Conservation (phyloP, 805 yeast species). For the Torulaspora gathmanii region DNA sequence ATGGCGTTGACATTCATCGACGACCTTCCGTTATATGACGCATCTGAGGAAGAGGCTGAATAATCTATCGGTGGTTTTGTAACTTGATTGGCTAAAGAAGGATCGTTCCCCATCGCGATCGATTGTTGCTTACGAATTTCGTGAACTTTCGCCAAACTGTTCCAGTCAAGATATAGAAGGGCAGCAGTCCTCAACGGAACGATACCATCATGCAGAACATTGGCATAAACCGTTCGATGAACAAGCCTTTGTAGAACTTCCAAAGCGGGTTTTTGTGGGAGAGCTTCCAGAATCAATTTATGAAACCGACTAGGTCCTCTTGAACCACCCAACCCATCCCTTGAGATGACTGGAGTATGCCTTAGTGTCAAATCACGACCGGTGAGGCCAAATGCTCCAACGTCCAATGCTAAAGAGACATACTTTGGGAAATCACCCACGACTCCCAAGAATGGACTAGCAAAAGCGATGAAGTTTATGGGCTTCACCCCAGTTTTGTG, state of each 20-base stretch:
- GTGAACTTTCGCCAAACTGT: slow-evolving; percentile 54
- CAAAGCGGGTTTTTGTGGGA: slow-evolving; percentile 75
- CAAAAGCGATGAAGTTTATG: slow-evolving; percentile 72
- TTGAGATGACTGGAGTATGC: slow-evolving; percentile 34
- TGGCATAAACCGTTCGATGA: slow-evolving; percentile 81
- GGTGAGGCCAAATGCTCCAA: slow-evolving; percentile 88
- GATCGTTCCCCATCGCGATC: not conserved
- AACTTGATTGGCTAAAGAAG: not conserved
- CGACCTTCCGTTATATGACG: not conserved
- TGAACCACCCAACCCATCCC: slow-evolving; percentile 26
- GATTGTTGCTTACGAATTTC: slow-evolving; percentile 28
- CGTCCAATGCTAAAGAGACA: slow-evolving; percentile 74
- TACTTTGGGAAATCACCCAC: slow-evolving; percentile 83
- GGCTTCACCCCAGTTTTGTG: slow-evolving; percentile 48
- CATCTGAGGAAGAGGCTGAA: slow-evolving; percentile 2
- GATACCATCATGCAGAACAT: slow-evolving; percentile 87
- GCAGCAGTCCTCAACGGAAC: slow-evolving; percentile 93
- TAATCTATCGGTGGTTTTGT: slow-evolving; percentile 4
- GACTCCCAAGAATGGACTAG: slow-evolving; percentile 86
- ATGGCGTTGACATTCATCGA: not conserved
- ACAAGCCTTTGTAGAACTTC: slow-evolving; percentile 56
- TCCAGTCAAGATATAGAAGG: slow-evolving; percentile 78
- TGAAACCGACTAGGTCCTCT: slow-evolving; percentile 12
- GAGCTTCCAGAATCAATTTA: slow-evolving; percentile 61
- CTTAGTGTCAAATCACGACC: slow-evolving; percentile 84